These are phyloP conservation scores for Botrytis hyacinthi DNA, from an alignment of 2,329 filamentous ascomycete species.

Conservation along the genomic window DNA sequence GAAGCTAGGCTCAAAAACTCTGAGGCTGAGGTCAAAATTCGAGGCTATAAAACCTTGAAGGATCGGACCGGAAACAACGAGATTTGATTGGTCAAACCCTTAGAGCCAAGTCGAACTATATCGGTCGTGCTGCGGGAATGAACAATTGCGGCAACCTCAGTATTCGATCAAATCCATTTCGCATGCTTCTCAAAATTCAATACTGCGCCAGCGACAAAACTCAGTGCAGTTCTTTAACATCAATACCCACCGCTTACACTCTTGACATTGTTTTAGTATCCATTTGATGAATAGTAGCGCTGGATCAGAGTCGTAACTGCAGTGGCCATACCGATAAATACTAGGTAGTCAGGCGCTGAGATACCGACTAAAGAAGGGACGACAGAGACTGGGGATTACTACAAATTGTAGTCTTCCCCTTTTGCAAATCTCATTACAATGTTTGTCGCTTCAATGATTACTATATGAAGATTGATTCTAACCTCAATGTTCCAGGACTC, in stretches of 20 bases:
- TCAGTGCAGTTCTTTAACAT: background rate
- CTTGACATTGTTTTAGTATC: background rate
- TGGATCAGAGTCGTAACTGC: background rate
- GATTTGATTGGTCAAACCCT: background rate
- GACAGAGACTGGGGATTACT: background rate
- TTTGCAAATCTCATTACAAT: slow-evolving; percentile 11
- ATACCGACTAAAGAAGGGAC: background rate
- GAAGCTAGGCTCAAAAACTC: background rate
- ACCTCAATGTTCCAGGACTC: slow-evolving; percentile 4
- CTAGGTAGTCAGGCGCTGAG: background rate
- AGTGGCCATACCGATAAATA: background rate
- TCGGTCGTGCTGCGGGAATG: background rate
- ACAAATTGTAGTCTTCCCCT: slow-evolving; percentile 15
- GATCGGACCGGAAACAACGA: background rate
- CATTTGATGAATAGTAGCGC: background rate
- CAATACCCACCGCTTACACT: background rate
- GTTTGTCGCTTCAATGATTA: background rate
- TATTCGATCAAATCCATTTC: background rate
- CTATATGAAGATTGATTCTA: background rate
- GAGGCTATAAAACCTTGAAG: background rate
- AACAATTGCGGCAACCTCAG: background rate
- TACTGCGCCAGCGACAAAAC: no score
- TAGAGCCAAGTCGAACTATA: background rate
- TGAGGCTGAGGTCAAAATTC: background rate
- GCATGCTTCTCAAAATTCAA: background rate